These are phyloP conservation scores for Crucibulum laeve DNA, from an alignment of 768 basidiomycete species.

Conservation along the genomic window DNA sequence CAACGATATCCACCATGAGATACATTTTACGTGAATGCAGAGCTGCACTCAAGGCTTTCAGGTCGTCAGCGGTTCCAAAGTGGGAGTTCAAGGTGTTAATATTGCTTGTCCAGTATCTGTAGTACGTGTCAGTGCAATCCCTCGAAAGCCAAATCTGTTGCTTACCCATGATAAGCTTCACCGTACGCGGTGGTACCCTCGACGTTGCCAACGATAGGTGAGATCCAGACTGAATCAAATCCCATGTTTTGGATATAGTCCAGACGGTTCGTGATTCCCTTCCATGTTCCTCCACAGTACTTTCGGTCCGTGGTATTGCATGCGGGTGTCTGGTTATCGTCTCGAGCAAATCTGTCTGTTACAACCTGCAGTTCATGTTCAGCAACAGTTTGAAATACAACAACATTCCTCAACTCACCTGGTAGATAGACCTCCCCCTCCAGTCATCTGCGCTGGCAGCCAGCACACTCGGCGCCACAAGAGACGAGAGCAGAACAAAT, in stretches of 20 bases:
- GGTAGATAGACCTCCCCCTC: constrained; percentile 20
- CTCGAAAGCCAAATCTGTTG: constrained; percentile 7
- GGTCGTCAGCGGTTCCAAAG: constrained; percentile 3
- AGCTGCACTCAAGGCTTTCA: constrained; percentile 33
- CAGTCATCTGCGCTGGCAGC: constrained; percentile 13
- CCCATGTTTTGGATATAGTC: constrained; percentile 75
- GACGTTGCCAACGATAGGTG: constrained; percentile 64
- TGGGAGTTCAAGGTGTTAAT: constrained; percentile 8
- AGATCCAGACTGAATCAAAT: constrained; percentile 78
- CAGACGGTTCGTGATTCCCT: constrained; percentile 55
- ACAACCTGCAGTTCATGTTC: constrained; percentile 34
- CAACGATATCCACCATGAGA: constrained; percentile 73
- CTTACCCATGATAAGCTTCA: constrained; percentile 72
- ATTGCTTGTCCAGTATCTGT: constrained; percentile 43
- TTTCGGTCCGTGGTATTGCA: constrained; percentile 53
- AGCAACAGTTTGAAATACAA: not conserved
- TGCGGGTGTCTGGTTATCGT: constrained; percentile 34
- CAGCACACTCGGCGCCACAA: not conserved
- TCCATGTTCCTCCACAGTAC: constrained; percentile 74
- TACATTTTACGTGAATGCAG: constrained; percentile 59
- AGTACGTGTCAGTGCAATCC: not conserved
- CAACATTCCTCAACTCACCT: constrained; percentile 9
- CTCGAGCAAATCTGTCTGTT: constrained; percentile 65
- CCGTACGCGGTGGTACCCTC: constrained; percentile 57
- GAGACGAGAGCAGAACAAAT: not conserved